Conservation (phyloP, 495 filamentous ascomycete species). For the Cenococcum geophilum region DNA sequence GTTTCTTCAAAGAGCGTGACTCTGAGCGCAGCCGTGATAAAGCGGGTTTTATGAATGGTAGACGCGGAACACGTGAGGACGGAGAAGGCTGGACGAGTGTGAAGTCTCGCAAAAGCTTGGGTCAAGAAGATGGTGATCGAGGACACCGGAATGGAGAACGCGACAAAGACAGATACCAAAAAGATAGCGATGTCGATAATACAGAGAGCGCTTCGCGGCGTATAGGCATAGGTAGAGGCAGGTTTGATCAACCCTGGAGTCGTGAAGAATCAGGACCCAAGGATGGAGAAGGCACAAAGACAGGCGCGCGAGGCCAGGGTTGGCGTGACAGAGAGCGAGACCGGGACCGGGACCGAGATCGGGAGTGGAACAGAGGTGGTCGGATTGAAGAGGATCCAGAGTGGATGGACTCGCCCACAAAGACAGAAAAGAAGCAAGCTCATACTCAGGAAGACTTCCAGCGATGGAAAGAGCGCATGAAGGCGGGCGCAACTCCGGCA, state of each 20-base stretch:
- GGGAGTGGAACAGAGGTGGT: slow-evolving; percentile 34
- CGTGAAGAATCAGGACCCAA: slow-evolving; percentile 36
- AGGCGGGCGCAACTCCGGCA: slow-evolving; percentile 47
- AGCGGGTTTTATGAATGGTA: slow-evolving; percentile 40
- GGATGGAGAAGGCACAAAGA: slow-evolving; percentile 24
- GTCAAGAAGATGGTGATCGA: slow-evolving; percentile 51
- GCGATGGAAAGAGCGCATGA: slow-evolving; percentile 91
- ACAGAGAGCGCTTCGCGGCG: slow-evolving; percentile 19
- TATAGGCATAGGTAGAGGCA: slow-evolving; percentile 11
- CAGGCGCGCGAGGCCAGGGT: slow-evolving; percentile 20
- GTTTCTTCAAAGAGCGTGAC: slow-evolving; percentile 32
- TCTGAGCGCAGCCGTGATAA: slow-evolving; percentile 35
- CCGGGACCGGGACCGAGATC: slow-evolving; percentile 29
- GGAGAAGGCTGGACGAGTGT: slow-evolving; percentile 55
- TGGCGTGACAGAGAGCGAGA: slow-evolving; percentile 35
- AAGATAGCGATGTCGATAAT: slow-evolving; percentile 28
- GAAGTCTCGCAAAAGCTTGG: slow-evolving; percentile 49
- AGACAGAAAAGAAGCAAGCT: slow-evolving; percentile 45
- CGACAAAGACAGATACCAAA: slow-evolving; percentile 53
- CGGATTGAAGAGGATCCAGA: slow-evolving; percentile 54
- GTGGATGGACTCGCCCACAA: slow-evolving; percentile 39
- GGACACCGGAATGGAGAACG: slow-evolving; percentile 57
- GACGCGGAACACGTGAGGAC: slow-evolving; percentile 47
- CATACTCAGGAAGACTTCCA: slow-evolving; percentile 91
- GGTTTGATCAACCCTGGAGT: slow-evolving; percentile 28